A percentile compares a stretch with the other conserved stretches of the same genome.
Conservation (phyloP, 2,329 filamentous ascomycete species). For the Penicillium sp. region DNA sequence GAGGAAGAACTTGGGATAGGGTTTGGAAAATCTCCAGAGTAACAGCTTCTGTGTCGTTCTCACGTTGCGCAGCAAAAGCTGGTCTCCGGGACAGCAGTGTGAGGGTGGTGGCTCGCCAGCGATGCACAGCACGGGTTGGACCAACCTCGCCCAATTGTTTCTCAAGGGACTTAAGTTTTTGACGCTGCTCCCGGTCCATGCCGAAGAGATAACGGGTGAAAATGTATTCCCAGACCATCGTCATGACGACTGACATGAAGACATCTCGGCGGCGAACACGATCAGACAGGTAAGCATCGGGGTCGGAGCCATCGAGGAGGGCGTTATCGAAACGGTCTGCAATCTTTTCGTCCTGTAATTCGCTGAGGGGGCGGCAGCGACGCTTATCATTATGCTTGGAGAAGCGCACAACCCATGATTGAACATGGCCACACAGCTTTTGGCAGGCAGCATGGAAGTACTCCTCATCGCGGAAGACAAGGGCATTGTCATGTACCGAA, state of each 20-base stretch:
- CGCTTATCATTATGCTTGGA: slow-evolving; percentile 96
- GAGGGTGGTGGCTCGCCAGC: slow-evolving; percentile 94
- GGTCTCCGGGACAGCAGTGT: slow-evolving; percentile 80
- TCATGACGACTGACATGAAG: slow-evolving; percentile 99
- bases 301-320: slow-evolving; percentile 89
- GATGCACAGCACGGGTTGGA: slow-evolving; percentile 81
- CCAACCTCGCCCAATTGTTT: slow-evolving; percentile 88
- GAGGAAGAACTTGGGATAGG: slow-evolving; percentile 79
- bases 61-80: slow-evolving; percentile 77
- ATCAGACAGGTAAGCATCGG: slow-evolving; percentile 82
- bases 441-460: slow-evolving; percentile 94
- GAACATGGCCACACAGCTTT: slow-evolving; percentile 90
- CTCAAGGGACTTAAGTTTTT: slow-evolving; percentile 94
- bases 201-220: slow-evolving; percentile 98
- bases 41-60: slow-evolving; percentile 92
- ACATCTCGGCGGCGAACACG: slow-evolving; percentile 86
- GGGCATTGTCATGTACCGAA: slow-evolving; percentile 67
- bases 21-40: slow-evolving; percentile 86
- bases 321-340: slow-evolving; percentile 93
- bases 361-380: slow-evolving; percentile 75
- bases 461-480: slow-evolving; percentile 81
- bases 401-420: slow-evolving; percentile 97
- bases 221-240: slow-evolving; percentile 98
- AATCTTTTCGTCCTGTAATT: slow-evolving; percentile 88
- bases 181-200: slow-evolving; percentile 95